Evolutionary conservation across 805 yeast genomes (phyloP), one percentile per base, ranked within the genome.

Genomic region (Candida takata): DNA sequence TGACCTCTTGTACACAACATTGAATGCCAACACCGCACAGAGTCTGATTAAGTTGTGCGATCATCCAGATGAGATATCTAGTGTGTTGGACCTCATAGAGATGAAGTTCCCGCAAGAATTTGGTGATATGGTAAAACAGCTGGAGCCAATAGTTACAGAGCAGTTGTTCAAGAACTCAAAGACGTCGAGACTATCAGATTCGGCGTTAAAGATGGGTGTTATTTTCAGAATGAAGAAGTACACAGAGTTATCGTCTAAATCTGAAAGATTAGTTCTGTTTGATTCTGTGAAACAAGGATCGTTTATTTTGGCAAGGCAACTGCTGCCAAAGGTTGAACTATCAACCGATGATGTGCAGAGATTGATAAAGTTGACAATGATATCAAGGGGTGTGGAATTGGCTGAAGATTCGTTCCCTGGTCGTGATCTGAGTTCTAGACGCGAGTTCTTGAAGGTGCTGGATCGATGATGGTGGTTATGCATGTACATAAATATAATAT

Each of bases 31-130:
- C 6, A 24, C 29, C 15, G 33, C 37, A 1, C 11, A 11, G 6
- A 8, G n/a, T 4, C 27, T 43, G 16, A 17, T 43, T 10, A 7
- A n/a, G 4, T 13, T 23, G 2, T 37, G 36, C 5, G 32, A 29
- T 10, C 24, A 42, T 6, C 17, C 37, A 9, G 24, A 27, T 13
- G 47, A 43, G 27, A 24, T 43, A 11, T 23, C 35, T 8, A 35
- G 42, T 16, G 21, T 43, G 6, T 10, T 43, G 14, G 47, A 43
- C 18, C 24, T 43, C 12, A 11, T 38, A 16, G 44, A 40, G 21
- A 15, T 12, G 36, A 38, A 31, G 25, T 27, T 18, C 27, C 8
- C 23, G 7, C n/a, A 31, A 8, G 8, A n/a, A 20, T 29, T 25
- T 28, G 9, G 21, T 11, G 8, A 15, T 5, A 28, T 16, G 23